Evolutionary conservation across 768 basidiomycete genomes (phyloP), one percentile per base, ranked within the genome.

Genomic region (Pleurotus giganteus): DNA sequence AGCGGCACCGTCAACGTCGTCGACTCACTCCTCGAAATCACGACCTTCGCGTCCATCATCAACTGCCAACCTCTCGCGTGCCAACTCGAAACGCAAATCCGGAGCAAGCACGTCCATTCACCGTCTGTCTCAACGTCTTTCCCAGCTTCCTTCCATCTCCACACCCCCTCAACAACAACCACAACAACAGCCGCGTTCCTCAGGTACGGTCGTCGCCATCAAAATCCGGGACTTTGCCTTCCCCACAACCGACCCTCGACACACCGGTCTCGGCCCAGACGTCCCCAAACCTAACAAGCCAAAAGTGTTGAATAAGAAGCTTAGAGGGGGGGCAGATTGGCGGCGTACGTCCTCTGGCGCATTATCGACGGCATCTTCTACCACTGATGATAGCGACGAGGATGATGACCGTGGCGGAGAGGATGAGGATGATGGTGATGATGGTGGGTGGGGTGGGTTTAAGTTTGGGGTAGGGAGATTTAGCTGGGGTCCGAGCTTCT

Each of bases 211-310:
- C 66, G 37, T 72, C 66, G 15, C 69, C n/a, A 69, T 78, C 63
- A 69, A 69, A 45, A 66, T 81, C 44, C 69, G 79, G 44, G 80
- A 80, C 57, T 79, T 72, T 60, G 73, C 69, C 7, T 78, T 69
- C 56, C 42, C 65, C 1, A 21, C 61, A 7, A 39, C 58, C 2
- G 74, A 79, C 57, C 69, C 71, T 59, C 67, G 77, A 23, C 69
- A 75, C 65, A 34, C 56, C 24, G 74, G 75, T 3, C 58, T 72
- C n/a, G 79, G 78, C 0, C 56, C 70, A 32, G 62, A 72, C 53
- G 71, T 74, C 4, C 79, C 75, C 7, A 70, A 69, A 50, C 58
- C 70, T 53, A 80, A 76, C 57, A 64, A 62, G 56, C 65, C 79
- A 13, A 57, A 55, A 23, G 58, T 68, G 46, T 54, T 78, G 52